Evolutionary conservation across 441 rosid genomes (phyloP).

Genomic region (Aquilaria agallochum): DNA sequence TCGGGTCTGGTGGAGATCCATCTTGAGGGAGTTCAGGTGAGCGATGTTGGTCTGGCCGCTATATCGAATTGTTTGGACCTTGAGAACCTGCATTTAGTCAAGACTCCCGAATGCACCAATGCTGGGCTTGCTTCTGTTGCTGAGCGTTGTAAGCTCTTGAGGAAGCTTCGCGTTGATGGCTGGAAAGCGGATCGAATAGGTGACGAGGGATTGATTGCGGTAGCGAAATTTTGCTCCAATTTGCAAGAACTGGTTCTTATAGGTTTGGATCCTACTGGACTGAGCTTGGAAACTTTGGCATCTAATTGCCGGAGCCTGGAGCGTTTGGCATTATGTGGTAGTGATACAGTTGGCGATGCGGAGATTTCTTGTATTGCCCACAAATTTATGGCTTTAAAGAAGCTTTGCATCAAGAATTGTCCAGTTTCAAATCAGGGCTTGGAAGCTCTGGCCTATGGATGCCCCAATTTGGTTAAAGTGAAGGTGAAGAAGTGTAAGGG

Average conservation of each 20-base stretch:
- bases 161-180: slow-evolving; percentile 81
- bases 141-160: slow-evolving; percentile 51
- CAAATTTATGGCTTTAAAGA: slow-evolving; percentile 61
- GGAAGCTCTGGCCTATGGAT: slow-evolving; percentile 65
- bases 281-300: slow-evolving; percentile 52
- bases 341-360: slow-evolving; percentile 67
- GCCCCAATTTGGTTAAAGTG: slow-evolving; percentile 75
- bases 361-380: slow-evolving; percentile 63
- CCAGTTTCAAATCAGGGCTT: slow-evolving; percentile 56
- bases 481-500: slow-evolving; percentile 79
- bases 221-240: slow-evolving; percentile 53
- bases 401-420: slow-evolving; percentile 71
- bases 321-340: slow-evolving; percentile 74
- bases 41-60: slow-evolving; percentile 52
- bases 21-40: slow-evolving; percentile 66
- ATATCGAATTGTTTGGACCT: slow-evolving; percentile 52
- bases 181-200: slow-evolving; percentile 68
- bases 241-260: slow-evolving; percentile 41
- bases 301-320: slow-evolving; percentile 63
- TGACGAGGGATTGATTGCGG: slow-evolving; percentile 53
- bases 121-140: slow-evolving; percentile 43
- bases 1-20: slow-evolving; percentile 55
- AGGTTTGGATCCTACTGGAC: slow-evolving; percentile 38
- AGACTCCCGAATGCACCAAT: slow-evolving; percentile 68
- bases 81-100: slow-evolving; percentile 67